Conservation (phyloP, 1,139 yeast genomes). For the Yamadazyma dushanensis region DNA sequence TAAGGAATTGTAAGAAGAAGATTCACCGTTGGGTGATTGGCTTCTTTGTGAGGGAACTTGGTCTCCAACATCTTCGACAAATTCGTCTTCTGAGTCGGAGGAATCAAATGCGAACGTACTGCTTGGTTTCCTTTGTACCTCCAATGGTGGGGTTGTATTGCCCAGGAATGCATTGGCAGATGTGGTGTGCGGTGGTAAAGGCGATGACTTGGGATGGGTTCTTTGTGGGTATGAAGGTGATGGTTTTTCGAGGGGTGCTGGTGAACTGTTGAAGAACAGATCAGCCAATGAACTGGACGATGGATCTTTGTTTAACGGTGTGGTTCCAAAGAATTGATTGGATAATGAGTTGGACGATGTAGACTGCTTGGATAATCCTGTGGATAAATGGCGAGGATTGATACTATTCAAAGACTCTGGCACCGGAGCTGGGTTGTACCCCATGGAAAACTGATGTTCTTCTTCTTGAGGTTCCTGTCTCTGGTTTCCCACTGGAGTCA, state of each 20-base stretch:
- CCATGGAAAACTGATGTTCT: constrained; percentile 14
- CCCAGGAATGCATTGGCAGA: constrained; percentile 46
- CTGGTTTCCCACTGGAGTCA: constrained; percentile 20
- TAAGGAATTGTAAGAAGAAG: constrained; percentile 33
- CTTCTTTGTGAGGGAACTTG: neutral
- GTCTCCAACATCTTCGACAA: constrained; percentile 15
- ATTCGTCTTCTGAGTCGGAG: constrained; percentile 36
- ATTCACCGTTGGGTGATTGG: constrained; percentile 3
- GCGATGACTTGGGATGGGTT: constrained; percentile 38
- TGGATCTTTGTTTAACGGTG: constrained; percentile 12
- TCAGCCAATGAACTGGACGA: constrained; percentile 20
- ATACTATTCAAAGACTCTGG: constrained; percentile 27
- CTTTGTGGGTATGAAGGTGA: constrained; percentile 18
- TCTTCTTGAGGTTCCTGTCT: constrained; percentile 5
- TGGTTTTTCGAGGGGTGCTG: constrained; percentile 8
- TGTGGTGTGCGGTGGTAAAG: constrained; percentile 49
- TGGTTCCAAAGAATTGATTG: constrained; percentile 31
- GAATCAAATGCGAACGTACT: constrained; percentile 34
- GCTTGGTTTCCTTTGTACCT: constrained; percentile 8
- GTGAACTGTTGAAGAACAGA: constrained; percentile 17
- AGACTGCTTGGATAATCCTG: constrained; percentile 42
- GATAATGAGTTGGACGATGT: constrained; percentile 42
- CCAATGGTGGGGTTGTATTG: constrained; percentile 24
- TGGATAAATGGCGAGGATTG: constrained; percentile 37
- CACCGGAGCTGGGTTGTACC: constrained; percentile 26